Base-by-base conservation (phyloP, 257 asterid species). In the Jacaranda copaia region DNA sequence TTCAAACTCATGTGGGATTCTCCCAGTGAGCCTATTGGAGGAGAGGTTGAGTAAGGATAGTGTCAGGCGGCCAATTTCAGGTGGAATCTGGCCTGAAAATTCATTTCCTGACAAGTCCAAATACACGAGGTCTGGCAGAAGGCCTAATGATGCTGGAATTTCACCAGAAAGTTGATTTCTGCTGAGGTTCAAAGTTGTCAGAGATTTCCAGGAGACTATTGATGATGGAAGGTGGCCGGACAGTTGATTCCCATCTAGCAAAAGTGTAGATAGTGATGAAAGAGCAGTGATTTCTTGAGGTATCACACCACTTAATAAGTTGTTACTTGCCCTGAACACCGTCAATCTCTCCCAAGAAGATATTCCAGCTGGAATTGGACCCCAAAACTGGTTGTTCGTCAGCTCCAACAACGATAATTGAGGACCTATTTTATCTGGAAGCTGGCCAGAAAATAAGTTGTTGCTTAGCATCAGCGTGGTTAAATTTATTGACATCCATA, bases 51-150 rank as follows among this genome's bases (percentile, higher is more conserved):
- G 88, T 5, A 39, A 53, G 62, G 77, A 39, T 3, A 77, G 74
- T 79, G 32, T 82, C 84, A 78, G 58, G 9, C 5, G 43, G 39
- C 86, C 93, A 2, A 93, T 49, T 46, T 85, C 86, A 14, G 84
- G 71, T 10, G 99, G 99, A 13, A 95, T 86, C 10, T 71, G 66
- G 49, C 99, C 99, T 0, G 97, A 91, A 20, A 95, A 79, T 9
- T 83, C 75, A 40, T 95, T 95, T 42, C 74, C 73, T 7, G 99
- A 95, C 66, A 95, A 85, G 77, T 95, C 97, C 86, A 95, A 70
- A 11, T 75, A 83, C 12, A 15, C 19, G 14, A 95, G 93, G 42
- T 6, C 82, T 0, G 85, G 89, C 78, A 95, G 78, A 35, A 18
- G 78, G 36, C 91, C 91, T 1, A 95, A 36, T 3, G 87, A 74